Evolutionary conservation across 768 basidiomycete species (phyloP), one percentile per base, ranked within the genome.

Genomic region (Macrocybe gigantea): DNA sequence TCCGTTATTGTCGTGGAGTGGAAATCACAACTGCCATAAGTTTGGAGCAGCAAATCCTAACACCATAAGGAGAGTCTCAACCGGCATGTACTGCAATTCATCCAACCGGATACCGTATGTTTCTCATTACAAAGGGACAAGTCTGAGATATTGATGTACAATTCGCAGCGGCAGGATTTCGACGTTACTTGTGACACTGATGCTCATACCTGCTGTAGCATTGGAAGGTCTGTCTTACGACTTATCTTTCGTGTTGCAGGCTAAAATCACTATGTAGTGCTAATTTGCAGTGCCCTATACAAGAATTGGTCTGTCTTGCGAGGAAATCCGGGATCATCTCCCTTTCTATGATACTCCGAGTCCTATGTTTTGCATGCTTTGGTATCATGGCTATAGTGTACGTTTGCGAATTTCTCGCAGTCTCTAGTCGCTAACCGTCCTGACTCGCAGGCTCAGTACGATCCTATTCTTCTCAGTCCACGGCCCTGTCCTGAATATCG

Each of bases 71-170:
- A 35, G 57, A 35, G 57, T 56, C 14, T 51, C 53, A 12, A 58
- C 55, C 40, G 59, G 57, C 33, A 60, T 60, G 59, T 60, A 60
- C 44, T 60, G 59, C 44, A 57, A 53, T 31, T 52, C 58, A 11
- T 48, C 53, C 34, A 48, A 54, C 38, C 33, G 33, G 7, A 22
- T 42, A 31, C 35, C 47, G 38, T 44, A 10, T 14, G 38, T 11
- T 10, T 43, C 32, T n/a, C n/a, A 14, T 22, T 22, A 15, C 14
- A 44, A 38, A 12, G 9, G 13, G 11, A 32, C 13, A 32, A 33
- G 11, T 22, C 48, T 49, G 7, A 29, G 22, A 38, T 9, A 48
- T 11, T 30, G 2, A 6, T 2, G 5, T 22, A 1, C 22, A 22
- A 22, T 22, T 22, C 22, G 22, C 45, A 60, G 59, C 8, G 59